phyloP scores from a whole-genome alignment of 148 eudicot species.

The Silene latifolia region DNA sequence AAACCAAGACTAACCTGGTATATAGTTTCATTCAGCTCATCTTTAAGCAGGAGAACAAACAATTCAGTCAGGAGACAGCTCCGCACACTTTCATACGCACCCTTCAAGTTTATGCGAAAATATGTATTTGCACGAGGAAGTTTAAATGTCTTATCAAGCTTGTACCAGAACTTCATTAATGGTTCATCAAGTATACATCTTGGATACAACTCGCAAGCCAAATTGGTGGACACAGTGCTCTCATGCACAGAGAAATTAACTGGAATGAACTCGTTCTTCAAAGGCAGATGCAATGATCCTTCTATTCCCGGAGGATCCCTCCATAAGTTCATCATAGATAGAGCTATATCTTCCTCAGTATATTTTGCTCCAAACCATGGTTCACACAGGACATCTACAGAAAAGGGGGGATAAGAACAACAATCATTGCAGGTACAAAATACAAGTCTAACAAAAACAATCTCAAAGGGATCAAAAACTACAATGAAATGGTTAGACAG shows the following conservation, averaged over 20 bases:
- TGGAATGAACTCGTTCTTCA: constrained; percentile 84
- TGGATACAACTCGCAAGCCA: constrained; percentile 41
- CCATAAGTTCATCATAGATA: constrained; percentile 59
- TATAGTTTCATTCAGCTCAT: constrained; percentile 84
- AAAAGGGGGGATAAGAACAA: not conserved
- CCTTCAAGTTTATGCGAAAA: constrained; percentile 77
- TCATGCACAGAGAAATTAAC: constrained; percentile 68
- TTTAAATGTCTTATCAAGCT: constrained; percentile 80
- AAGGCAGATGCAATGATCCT: constrained; percentile 72
- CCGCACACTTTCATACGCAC: constrained; percentile 56
- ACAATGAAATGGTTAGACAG: not conserved
- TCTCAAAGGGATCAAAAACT: not conserved
- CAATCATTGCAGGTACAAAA: constrained; percentile 1
- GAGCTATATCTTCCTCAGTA: constrained; percentile 70
- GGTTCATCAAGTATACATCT: constrained; percentile 83
- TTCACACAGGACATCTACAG: constrained; percentile 53
- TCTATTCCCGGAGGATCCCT: constrained; percentile 72
- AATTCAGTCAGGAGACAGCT: constrained; percentile 81
- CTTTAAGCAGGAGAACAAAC: constrained; percentile 76
- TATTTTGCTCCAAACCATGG: constrained; percentile 95
- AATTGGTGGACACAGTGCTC: constrained; percentile 37
- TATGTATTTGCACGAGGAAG: constrained; percentile 96
- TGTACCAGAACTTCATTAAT: constrained; percentile 81
- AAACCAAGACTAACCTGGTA: constrained; percentile 64
- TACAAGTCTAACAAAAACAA: not conserved